Conservation (phyloP, 352 stramenopile species). For the Phytophthora hybrid region DNA sequence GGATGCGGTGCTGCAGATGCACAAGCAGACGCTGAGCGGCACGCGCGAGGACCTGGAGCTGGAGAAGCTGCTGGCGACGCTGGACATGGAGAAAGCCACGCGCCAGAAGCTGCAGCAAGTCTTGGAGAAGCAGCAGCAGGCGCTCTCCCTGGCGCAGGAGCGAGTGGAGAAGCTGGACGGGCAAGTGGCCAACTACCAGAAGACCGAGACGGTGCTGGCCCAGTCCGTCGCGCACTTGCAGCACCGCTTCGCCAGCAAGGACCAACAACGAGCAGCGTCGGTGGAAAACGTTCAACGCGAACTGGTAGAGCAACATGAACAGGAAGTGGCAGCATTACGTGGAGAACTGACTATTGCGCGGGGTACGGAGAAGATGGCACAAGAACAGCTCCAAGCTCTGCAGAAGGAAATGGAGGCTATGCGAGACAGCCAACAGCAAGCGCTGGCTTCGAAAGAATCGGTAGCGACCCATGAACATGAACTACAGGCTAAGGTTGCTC, state of each 20-base stretch:
- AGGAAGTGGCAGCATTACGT: conserved; percentile 39
- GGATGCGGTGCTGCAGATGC: conserved; percentile 53
- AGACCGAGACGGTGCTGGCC: conserved; percentile 78
- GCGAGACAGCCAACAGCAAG: conserved; percentile 37
- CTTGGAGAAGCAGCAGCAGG: conserved; percentile 56
- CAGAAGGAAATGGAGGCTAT: conserved; percentile 42
- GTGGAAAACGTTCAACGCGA: conserved; percentile 56
- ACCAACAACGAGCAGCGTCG: conserved; percentile 59
- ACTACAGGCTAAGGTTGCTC: conserved; percentile 42
- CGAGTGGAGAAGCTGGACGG: conserved; percentile 51
- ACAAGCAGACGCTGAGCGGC: conserved; percentile 60
- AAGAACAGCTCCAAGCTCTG: conserved; percentile 43
- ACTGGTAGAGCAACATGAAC: conserved; percentile 46
- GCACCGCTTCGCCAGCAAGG: conserved; percentile 63
- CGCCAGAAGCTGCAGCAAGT: conserved; percentile 47
- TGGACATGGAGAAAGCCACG: conserved; percentile 64
- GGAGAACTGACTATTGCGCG: conserved; percentile 41
- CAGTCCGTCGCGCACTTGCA: conserved; percentile 78
- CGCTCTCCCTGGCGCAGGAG: conserved; percentile 49
- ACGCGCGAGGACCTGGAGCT: conserved; percentile 58
- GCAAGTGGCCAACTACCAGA: conserved; percentile 75
- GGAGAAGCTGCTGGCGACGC: conserved; percentile 57
- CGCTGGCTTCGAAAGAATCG: conserved; percentile 33
- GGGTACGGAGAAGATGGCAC: conserved; percentile 41
- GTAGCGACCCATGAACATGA: conserved; percentile 36